phyloP scores from a whole-genome alignment of 2,329 filamentous ascomycete genomes.

The Phoma sp. region DNA sequence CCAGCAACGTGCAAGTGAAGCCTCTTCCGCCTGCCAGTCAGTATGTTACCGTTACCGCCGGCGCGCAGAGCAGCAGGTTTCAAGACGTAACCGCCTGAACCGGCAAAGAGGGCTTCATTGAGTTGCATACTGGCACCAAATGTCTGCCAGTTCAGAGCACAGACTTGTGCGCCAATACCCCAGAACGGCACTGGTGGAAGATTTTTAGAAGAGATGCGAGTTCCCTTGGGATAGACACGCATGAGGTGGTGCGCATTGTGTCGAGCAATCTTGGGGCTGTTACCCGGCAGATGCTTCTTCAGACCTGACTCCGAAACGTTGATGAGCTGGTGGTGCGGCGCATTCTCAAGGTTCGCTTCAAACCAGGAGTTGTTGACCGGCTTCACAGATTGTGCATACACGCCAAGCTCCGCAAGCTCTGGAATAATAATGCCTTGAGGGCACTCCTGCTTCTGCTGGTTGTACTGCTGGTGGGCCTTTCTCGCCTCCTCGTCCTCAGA shows the following conservation, averaged over 20 bases:
- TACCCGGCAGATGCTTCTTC: slow-evolving; percentile 57
- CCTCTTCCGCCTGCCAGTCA: slow-evolving; percentile 55
- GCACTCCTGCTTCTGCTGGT: slow-evolving; percentile 59
- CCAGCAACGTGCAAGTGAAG: slow-evolving; percentile 68
- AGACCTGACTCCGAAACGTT: slow-evolving; percentile 73
- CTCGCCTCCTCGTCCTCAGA: slow-evolving; percentile 55
- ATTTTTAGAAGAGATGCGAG: slow-evolving; percentile 71
- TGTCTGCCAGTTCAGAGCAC: slow-evolving; percentile 74
- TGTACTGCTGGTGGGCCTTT: slow-evolving; percentile 62
- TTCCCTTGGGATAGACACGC: slow-evolving; percentile 74
- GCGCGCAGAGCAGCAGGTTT: slow-evolving; percentile 68
- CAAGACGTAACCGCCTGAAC: slow-evolving; percentile 70
- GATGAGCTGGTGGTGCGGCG: slow-evolving; percentile 71
- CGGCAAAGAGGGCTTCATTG: slow-evolving; percentile 72
- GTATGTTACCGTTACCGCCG: slow-evolving; percentile 61
- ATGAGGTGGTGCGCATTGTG: slow-evolving; percentile 74
- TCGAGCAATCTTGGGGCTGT: slow-evolving; percentile 58
- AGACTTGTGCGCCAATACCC: slow-evolving; percentile 72
- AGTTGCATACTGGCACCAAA: slow-evolving; percentile 72
- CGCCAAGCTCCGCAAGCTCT: slow-evolving; percentile 69
- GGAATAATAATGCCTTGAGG: slow-evolving; percentile 64
- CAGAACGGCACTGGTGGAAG: slow-evolving; percentile 70
- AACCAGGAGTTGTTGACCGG: slow-evolving; percentile 72
- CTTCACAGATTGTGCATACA: slow-evolving; percentile 75
- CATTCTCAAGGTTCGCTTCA: slow-evolving; percentile 56